Evolutionary conservation across 345 rosid genomes (phyloP).

Genomic region (Melastoma malabathricum): DNA sequence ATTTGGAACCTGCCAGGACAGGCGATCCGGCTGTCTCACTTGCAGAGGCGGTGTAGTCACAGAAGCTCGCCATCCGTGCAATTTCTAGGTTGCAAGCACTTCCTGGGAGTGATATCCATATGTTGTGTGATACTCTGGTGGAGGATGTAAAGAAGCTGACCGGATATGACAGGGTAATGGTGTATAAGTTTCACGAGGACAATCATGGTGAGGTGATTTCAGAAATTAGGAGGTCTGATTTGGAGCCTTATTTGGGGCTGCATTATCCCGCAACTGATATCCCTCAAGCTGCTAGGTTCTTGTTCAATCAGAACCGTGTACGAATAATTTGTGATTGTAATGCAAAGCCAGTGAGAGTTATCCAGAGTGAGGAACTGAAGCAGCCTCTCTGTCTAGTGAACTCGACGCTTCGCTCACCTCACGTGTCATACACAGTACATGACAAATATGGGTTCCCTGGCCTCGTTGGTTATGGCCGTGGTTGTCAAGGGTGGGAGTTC

Average conservation of each 20-base stretch:
- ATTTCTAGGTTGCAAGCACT: conserved; percentile 80
- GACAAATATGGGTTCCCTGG: conserved; percentile 70
- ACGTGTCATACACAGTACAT: conserved; percentile 69
- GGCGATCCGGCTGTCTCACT: conserved; percentile 49
- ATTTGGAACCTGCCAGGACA: conserved; percentile 66
- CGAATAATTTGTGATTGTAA: conserved; percentile 71
- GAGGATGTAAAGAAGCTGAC: conserved; percentile 81
- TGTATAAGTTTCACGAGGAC: conserved; percentile 76
- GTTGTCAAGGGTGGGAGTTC: conserved; percentile 32
- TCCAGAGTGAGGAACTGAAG: conserved; percentile 51
- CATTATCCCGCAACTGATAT: conserved; percentile 88
- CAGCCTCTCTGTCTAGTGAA: conserved; percentile 68
- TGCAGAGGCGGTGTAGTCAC: conserved; percentile 77
- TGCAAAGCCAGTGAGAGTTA: conserved; percentile 40
- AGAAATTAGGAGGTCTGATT: conserved; percentile 69
- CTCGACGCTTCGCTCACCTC: conserved; percentile 68
- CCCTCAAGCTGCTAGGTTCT: conserved; percentile 77
- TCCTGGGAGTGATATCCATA: conserved; percentile 69
- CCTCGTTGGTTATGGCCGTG: conserved; percentile 64
- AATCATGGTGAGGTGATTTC: conserved; percentile 83
- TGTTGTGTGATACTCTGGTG: conserved; percentile 65
- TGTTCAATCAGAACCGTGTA: conserved; percentile 73
- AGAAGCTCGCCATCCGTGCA: conserved; percentile 68
- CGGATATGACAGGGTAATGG: conserved; percentile 84
- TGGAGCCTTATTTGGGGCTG: conserved; percentile 76